Evolutionary conservation across 176 grass and related monocot species (phyloP).

Genomic region (Hordeum vulgare): MorexV3_pseudomolecules_assembly NC_058523.1:334112667-334113166

Average conservation of each 20-base stretch:
- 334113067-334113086: no score
- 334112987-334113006: background rate
- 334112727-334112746: constrained; percentile 1
- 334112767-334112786: background rate
- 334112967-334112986: background rate
- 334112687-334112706: constrained; percentile 25
- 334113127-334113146: no score
- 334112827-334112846: background rate
- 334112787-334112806: background rate
- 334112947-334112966: background rate
- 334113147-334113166: no score
- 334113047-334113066: no score
- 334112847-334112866: background rate
- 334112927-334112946: background rate
- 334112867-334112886: background rate
- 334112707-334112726: constrained; percentile 11
- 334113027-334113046: no score
- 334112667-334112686: constrained; percentile 58
- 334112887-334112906: background rate
- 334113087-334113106: no score
- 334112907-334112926: background rate
- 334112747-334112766: background rate
- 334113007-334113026: no score
- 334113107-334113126: no score
- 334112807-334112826: background rate